phyloP scores from a whole-genome alignment of 2,329 filamentous ascomycete genomes.

The Colletotrichum somersetense region DNA sequence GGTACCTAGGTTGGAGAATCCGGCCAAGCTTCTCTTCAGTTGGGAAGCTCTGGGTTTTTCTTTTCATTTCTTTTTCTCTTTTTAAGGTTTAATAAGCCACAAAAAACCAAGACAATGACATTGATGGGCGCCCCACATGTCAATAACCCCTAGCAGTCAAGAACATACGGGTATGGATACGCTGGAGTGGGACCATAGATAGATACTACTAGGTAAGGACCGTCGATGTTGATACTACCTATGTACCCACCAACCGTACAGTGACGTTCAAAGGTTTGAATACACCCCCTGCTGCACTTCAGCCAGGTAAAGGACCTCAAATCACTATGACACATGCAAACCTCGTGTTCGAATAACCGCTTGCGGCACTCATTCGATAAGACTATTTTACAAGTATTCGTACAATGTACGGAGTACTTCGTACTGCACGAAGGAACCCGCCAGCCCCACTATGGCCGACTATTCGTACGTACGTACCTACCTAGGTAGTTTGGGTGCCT shows the following conservation, averaged over 20 bases:
- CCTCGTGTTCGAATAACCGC: too few species aligned
- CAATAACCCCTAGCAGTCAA: constrained; percentile 6
- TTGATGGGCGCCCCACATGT: constrained; percentile 6
- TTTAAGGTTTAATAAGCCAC: constrained; percentile 41
- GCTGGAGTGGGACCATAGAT: neutral
- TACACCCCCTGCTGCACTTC: too few species aligned
- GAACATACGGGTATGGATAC: neutral
- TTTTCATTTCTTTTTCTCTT: neutral
- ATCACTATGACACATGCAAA: too few species aligned
- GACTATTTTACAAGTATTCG: neutral
- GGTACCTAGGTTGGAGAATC: neutral
- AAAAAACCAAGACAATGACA: neutral
- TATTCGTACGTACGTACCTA: neutral
- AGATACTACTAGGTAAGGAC: too few species aligned
- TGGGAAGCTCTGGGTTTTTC: neutral
- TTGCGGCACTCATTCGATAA: too few species aligned
- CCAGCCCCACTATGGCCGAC: neutral
- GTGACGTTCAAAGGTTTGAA: neutral
- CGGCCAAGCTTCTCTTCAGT: neutral
- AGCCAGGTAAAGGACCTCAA: too few species aligned
- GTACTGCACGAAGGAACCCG: neutral
- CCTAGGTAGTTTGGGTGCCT: too few species aligned
- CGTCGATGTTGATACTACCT: neutral
- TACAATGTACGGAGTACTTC: too few species aligned
- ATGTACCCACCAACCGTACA: neutral